phyloP scores from a whole-genome alignment of 73 alveolate genomes.

The Paramecium primaurelia region DNA sequence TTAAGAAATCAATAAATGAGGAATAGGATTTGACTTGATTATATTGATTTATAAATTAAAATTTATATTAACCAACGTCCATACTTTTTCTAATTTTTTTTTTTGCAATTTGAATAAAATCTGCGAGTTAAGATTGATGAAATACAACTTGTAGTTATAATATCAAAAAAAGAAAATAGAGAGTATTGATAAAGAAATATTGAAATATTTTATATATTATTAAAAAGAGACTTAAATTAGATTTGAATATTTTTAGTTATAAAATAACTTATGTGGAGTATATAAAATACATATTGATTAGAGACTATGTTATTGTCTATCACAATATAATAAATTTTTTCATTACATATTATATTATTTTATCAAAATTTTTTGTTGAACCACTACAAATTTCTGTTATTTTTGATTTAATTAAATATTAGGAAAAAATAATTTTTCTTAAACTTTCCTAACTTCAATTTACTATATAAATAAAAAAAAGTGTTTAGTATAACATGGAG shows the following conservation, averaged over 20 bases:
- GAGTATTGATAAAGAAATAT: not conserved
- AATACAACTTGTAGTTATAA: not conserved
- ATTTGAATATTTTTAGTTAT: not conserved
- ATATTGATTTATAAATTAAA: not conserved
- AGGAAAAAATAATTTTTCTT: not conserved
- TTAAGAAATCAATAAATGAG: too few relatives aligned
- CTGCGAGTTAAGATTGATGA: not conserved
- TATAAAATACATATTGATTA: too few relatives aligned
- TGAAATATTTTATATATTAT: too few relatives aligned
- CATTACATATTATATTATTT: not conserved
- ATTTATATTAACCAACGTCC: too few relatives aligned
- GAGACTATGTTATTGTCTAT: not conserved
- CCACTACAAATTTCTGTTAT: not conserved
- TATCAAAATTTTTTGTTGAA: not conserved
- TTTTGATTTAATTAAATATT: not conserved
- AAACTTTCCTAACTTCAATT: not conserved
- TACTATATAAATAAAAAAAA: not conserved
- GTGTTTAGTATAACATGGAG: not conserved
- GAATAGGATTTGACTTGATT: not conserved
- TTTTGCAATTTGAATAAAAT: too few relatives aligned
- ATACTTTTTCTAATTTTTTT: not conserved
- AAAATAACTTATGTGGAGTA: not conserved
- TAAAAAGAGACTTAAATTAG: not conserved
- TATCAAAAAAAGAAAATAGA: not conserved
- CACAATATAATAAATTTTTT: not conserved